Evolutionary conservation across 495 filamentous ascomycete genomes (phyloP).

Genomic region (Neurospora sp.): DNA sequence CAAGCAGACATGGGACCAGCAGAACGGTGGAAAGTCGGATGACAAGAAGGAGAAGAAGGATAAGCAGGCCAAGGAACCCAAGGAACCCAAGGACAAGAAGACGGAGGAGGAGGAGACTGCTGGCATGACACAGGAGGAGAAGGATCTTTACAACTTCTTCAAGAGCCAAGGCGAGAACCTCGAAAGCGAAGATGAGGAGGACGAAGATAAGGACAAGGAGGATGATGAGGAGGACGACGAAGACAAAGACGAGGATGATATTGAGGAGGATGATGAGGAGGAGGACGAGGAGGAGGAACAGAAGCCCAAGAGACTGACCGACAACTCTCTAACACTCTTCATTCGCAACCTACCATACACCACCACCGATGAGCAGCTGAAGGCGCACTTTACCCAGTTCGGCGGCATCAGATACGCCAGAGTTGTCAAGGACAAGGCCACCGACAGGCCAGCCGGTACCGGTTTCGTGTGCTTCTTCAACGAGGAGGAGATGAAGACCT

Average conservation of each 20-base stretch:
- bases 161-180: slow-evolving; percentile 26
- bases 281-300: slow-evolving; percentile 28
- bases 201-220: slow-evolving; percentile 28
- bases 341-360: slow-evolving; percentile 91
- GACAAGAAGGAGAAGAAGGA: slow-evolving; percentile 25
- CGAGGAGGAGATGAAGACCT: slow-evolving; percentile 56
- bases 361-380: slow-evolving; percentile 64
- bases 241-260: slow-evolving; percentile 25
- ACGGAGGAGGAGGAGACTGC: slow-evolving; percentile 30
- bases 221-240: slow-evolving; percentile 41
- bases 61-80: slow-evolving; percentile 55
- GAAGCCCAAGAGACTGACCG: slow-evolving; percentile 30
- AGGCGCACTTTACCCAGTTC: slow-evolving; percentile 75
- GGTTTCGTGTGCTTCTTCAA: slow-evolving; percentile 92
- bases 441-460: slow-evolving; percentile 78
- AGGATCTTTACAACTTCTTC: slow-evolving; percentile 21
- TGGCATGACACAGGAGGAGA: slow-evolving; percentile 31
- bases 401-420: slow-evolving; percentile 79
- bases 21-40: slow-evolving; percentile 32
- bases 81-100: slow-evolving; percentile 33
- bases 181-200: slow-evolving; percentile 41
- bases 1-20: slow-evolving; percentile 70
- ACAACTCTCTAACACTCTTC: slow-evolving; percentile 70
- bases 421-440: slow-evolving; percentile 74
- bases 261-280: slow-evolving; percentile 33